Conservation (phyloP, 805 yeast genomes). For the Metschnikowia lochheadii region DNA sequence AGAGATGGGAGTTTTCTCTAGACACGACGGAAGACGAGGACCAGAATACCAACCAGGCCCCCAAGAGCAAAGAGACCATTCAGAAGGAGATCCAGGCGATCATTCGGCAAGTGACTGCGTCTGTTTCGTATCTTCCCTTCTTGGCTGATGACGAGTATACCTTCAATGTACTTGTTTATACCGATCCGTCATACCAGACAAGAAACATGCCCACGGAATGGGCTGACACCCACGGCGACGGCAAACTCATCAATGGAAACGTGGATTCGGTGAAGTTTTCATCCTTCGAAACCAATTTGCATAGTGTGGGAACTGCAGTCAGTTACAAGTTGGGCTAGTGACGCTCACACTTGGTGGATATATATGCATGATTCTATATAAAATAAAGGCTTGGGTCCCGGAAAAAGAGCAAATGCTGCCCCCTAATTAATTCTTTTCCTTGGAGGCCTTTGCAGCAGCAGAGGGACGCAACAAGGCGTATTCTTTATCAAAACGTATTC, state of each 20-base stretch:
- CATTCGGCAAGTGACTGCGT: constrained; percentile 83
- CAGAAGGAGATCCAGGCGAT: constrained; percentile 80
- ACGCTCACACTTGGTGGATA: neutral
- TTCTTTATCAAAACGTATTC: constrained; percentile 44
- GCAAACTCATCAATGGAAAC: constrained; percentile 47
- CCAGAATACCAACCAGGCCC: neutral
- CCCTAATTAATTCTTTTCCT: neutral
- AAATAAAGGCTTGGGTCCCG: neutral
- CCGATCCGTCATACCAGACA: constrained; percentile 49
- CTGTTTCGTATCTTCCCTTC: constrained; percentile 80
- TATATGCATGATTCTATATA: neutral
- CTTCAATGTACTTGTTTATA: constrained; percentile 79
- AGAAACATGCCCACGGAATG: constrained; percentile 75
- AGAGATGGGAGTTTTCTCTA: constrained; percentile 82
- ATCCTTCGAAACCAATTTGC: constrained; percentile 62
- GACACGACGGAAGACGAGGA: constrained; percentile 28
- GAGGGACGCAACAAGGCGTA: constrained; percentile 16
- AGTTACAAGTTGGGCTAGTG: constrained; percentile 41
- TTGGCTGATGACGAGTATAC: constrained; percentile 57
- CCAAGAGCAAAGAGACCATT: constrained; percentile 43
- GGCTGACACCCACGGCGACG: constrained; percentile 66
- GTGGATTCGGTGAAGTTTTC: constrained; percentile 68
- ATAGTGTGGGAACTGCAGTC: constrained; percentile 70
- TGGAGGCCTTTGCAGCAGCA: neutral
- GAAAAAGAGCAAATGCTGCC: neutral